Conservation (phyloP, 176 grass and related monocot species). For the Dactylis glomerata region DNA sequence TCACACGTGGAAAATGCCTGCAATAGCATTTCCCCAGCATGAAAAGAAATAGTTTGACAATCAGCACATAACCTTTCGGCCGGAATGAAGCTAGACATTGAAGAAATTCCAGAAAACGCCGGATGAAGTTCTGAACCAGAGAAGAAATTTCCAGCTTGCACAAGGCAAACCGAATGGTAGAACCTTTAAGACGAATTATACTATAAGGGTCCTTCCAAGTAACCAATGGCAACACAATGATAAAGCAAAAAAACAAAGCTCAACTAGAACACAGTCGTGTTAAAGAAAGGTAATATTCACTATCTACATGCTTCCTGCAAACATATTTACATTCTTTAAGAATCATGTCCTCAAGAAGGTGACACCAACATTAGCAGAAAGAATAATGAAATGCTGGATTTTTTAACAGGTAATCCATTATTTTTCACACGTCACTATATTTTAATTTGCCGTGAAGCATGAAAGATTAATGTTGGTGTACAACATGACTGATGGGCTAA, state of each 20-base stretch:
- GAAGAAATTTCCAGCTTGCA: not conserved
- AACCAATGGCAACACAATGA: not conserved
- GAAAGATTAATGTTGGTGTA: too few relatives aligned
- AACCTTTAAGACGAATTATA: not conserved
- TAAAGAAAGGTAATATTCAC: not conserved
- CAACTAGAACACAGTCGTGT: not conserved
- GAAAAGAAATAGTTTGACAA: not conserved
- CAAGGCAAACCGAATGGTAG: not conserved
- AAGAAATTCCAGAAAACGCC: not conserved
- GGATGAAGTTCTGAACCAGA: not conserved
- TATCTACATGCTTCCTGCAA: not conserved
- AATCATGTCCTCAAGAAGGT: not conserved
- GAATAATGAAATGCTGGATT: not conserved
- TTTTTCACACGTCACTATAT: not conserved
- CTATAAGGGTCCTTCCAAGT: not conserved
- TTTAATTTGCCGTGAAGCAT: not conserved
- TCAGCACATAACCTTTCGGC: not conserved
- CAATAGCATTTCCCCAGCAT: not conserved
- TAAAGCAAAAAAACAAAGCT: not conserved
- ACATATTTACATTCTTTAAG: not conserved
- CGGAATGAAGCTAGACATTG: not conserved
- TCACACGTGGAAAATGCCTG: not conserved
- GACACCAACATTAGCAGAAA: not conserved
- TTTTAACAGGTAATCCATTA: not conserved
- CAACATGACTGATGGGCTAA: not conserved